Evolutionary conservation across 257 asterid species (phyloP).

Genomic region (Nemophila menziesii): DNA sequence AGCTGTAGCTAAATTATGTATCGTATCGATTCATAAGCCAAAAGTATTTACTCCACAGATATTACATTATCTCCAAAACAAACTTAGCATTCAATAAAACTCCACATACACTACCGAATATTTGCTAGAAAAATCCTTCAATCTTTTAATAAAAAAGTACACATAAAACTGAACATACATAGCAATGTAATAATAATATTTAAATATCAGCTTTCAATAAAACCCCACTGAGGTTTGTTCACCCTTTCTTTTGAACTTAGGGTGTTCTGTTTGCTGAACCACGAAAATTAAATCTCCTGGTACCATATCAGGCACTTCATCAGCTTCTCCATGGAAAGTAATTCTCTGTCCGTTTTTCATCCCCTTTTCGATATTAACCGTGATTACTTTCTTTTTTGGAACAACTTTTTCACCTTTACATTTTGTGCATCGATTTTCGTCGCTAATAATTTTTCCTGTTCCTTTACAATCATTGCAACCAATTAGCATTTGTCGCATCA

Average conservation of each 20-base stretch:
- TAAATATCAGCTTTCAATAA: too few species aligned
- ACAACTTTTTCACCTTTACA: conserved; percentile 65
- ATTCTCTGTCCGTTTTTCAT: conserved; percentile 63
- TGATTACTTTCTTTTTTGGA: conserved; percentile 56
- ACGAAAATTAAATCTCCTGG: conserved; percentile 61
- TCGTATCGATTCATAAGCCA: conserved; percentile 39
- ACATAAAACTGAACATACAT: too few species aligned
- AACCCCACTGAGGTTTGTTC: too few species aligned
- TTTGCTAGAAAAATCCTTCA: too few species aligned
- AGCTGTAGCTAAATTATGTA: conserved; percentile 67
- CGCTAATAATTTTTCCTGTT: conserved; percentile 51
- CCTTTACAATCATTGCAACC: conserved; percentile 63
- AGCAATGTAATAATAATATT: too few species aligned
- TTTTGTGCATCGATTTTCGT: conserved; percentile 48
- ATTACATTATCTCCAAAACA: conserved; percentile 65
- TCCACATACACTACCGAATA: not conserved
- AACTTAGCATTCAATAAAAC: conserved; percentile 15
- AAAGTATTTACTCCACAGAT: conserved; percentile 39
- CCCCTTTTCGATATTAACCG: conserved; percentile 63
- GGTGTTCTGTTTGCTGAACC: conserved; percentile 62
- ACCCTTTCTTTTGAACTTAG: conserved; percentile 52
- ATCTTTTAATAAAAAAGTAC: too few species aligned
- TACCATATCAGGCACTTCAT: conserved; percentile 68
- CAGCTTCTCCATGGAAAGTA: conserved; percentile 71
- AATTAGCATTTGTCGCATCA: conserved; percentile 79